Evolutionary conservation across 371 early-diverging fungal genomes (phyloP).

Genomic region (Zopfochytrium polystomum): DNA sequence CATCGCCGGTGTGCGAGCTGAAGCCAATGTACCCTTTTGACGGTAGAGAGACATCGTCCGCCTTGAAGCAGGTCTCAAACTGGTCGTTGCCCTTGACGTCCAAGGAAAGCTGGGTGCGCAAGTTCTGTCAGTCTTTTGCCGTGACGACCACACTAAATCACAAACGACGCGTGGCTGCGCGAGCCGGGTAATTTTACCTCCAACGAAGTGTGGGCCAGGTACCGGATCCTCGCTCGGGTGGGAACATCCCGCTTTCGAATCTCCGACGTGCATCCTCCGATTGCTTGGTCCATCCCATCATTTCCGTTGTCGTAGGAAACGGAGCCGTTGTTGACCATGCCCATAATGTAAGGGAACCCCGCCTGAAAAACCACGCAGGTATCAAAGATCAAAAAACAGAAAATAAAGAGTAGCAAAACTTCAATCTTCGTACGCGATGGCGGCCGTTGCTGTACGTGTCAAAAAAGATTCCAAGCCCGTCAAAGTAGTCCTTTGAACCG

Average conservation of each 20-base stretch:
- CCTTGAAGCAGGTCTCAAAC: constrained; percentile 81
- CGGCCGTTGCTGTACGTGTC: constrained; percentile 92
- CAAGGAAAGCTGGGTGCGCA: constrained; percentile 19
- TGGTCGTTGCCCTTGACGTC: constrained; percentile 61
- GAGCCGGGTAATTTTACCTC: too few species aligned
- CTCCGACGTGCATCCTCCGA: constrained; percentile 55
- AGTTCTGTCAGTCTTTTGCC: too few species aligned
- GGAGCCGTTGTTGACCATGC: constrained; percentile 89
- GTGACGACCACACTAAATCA: too few species aligned
- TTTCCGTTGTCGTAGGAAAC: constrained; percentile 73
- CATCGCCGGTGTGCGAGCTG: constrained; percentile 87
- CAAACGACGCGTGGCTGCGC: too few species aligned
- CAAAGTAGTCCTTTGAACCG: constrained; percentile 82
- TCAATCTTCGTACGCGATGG: constrained; percentile 72
- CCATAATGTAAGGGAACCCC: constrained; percentile 84
- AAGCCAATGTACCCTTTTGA: constrained; percentile 79
- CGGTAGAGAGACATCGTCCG: constrained; percentile 71
- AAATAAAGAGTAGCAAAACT: not conserved
- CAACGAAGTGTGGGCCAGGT: constrained; percentile 65
- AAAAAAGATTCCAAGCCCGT: constrained; percentile 91
- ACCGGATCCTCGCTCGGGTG: constrained; percentile 75
- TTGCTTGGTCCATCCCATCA: constrained; percentile 70
- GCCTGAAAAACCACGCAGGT: constrained; percentile 28
- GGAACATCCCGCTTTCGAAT: constrained; percentile 67
- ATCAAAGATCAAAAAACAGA: not conserved